Conservation (phyloP, 345 rosid genomes). For the Populus simonii region DNA sequence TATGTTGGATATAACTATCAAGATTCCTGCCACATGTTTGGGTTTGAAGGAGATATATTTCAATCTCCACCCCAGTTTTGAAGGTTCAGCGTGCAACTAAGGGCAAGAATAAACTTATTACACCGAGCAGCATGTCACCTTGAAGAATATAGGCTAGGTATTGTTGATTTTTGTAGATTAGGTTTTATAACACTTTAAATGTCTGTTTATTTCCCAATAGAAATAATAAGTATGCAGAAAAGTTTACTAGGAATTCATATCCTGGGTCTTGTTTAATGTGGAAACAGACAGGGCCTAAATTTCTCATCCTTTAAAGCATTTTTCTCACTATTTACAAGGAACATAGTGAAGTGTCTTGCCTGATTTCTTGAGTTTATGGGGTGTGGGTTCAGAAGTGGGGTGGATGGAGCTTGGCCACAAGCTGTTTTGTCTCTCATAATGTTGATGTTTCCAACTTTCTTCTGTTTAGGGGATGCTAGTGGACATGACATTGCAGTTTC, state of each 20-base stretch:
- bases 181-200: too few relatives aligned
- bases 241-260: background rate
- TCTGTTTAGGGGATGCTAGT: slow-evolving; percentile 70
- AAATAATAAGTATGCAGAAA: background rate
- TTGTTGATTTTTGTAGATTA: too few relatives aligned
- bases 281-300: background rate
- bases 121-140: too few relatives aligned
- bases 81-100: too few relatives aligned
- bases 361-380: background rate
- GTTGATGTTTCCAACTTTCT: slow-evolving; percentile 22
- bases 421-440: background rate
- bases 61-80: too few relatives aligned
- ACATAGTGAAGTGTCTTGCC: background rate
- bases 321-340: background rate
- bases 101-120: too few relatives aligned
- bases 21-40: too few relatives aligned
- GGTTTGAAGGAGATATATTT: too few relatives aligned
- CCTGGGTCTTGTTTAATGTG: background rate
- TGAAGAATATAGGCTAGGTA: too few relatives aligned
- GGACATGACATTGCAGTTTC: slow-evolving; percentile 59
- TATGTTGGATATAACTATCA: too few relatives aligned
- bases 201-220: background rate
- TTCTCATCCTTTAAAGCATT: too few relatives aligned
- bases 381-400: background rate
- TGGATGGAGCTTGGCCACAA: background rate